phyloP scores from a whole-genome alignment of 176 grass and related monocot genomes.

The Areca catechu region DNA sequence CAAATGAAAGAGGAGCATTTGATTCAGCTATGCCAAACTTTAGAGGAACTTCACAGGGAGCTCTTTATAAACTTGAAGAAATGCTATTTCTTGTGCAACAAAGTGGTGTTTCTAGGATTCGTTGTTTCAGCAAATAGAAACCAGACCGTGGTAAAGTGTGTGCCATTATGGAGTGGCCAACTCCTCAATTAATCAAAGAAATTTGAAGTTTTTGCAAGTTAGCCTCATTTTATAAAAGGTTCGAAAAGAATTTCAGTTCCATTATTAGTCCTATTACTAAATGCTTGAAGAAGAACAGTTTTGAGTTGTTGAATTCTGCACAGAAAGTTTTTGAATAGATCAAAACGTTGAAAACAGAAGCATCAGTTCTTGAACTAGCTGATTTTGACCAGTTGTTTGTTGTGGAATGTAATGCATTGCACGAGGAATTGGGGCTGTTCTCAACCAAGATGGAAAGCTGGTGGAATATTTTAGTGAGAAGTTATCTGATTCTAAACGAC shows the following conservation, averaged over 20 bases:
- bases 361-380: not conserved
- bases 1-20: not conserved
- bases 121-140: too few species aligned
- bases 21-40: not conserved
- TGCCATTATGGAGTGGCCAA: too few species aligned
- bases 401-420: not conserved
- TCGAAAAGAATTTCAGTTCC: not conserved
- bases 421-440: not conserved
- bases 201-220: not conserved
- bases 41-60: not conserved
- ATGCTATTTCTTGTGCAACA: too few species aligned
- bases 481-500: too few species aligned
- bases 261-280: too few species aligned
- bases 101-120: too few species aligned
- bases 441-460: not conserved
- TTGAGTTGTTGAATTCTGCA: too few species aligned
- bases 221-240: not conserved
- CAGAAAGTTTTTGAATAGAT: not conserved
- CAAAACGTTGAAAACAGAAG: not conserved
- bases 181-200: too few species aligned
- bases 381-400: not conserved
- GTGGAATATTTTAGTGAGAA: not conserved
- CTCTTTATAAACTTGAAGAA: too few species aligned
- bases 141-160: too few species aligned
- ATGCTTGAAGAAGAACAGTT: too few species aligned